Conservation (phyloP, 2,329 filamentous ascomycete species). For the Talaromyces pinophilus region DNA sequence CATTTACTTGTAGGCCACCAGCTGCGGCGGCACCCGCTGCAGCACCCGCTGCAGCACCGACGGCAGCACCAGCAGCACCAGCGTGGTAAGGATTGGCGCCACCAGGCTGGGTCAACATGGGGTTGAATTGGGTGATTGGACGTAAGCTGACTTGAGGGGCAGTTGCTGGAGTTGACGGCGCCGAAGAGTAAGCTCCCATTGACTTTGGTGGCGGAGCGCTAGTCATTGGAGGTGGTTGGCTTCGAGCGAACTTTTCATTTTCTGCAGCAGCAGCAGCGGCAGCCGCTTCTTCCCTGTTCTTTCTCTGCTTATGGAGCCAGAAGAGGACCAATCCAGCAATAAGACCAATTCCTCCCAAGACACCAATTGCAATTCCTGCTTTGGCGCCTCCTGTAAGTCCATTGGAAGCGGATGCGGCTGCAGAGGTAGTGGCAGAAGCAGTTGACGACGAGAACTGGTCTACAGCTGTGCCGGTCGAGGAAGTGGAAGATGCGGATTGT, state of each 20-base stretch:
- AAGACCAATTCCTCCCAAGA: conserved; percentile 68
- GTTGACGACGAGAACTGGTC: conserved; percentile 30
- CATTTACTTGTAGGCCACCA: conserved; percentile 34
- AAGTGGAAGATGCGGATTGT: conserved; percentile 6
- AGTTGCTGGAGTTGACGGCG: conserved; percentile 39
- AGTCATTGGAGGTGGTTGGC: conserved; percentile 31
- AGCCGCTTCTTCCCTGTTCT: conserved; percentile 20
- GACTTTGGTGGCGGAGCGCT: conserved; percentile 33
- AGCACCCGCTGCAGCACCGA: conserved; percentile 18
- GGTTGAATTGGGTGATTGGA: conserved; percentile 80
- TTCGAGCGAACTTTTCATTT: conserved; percentile 62
- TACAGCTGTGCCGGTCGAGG: conserved; percentile 20
- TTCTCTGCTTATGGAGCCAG: conserved; percentile 66
- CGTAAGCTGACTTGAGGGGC: conserved; percentile 83
- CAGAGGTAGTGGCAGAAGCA: conserved; percentile 24
- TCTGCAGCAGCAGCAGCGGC: conserved; percentile 53
- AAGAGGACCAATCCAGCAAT: conserved; percentile 71
- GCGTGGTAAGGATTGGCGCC: conserved; percentile 28
- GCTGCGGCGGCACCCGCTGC: conserved; percentile 22
- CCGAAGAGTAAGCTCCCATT: conserved; percentile 26
- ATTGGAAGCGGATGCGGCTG: conserved; percentile 29
- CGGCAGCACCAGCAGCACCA: conserved; percentile 26
- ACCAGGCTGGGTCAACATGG: conserved; percentile 57
- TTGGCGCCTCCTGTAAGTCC: conserved; percentile 57
- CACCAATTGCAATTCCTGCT: conserved; percentile 82